Conservation (phyloP, 1,139 yeast species). For the Taphrina betulina region DNA sequence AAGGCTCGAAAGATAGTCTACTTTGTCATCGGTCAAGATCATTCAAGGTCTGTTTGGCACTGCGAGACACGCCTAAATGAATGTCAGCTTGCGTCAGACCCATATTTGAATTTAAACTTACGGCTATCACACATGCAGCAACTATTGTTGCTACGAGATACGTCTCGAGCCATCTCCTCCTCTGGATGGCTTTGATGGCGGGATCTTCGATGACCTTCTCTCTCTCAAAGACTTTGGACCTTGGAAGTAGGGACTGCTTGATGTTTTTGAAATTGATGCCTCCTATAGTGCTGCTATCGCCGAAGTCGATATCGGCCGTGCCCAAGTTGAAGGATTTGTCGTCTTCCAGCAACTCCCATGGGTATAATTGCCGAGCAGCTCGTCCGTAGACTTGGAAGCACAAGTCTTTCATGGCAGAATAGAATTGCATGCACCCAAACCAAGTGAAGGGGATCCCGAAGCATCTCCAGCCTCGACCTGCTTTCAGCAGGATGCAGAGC, state of each 20-base stretch:
- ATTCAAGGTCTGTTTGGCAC: constrained; percentile 30
- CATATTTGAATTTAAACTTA: too few species aligned
- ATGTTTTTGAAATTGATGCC: constrained; percentile 23
- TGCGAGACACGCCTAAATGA: too few species aligned
- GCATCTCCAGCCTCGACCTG: constrained; percentile 31
- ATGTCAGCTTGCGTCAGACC: too few species aligned
- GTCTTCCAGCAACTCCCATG: constrained; percentile 30
- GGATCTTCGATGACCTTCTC: constrained; percentile 33
- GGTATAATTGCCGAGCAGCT: constrained; percentile 29
- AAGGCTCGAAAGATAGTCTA: too few species aligned
- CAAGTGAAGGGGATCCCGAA: constrained; percentile 29
- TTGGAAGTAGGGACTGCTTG: constrained; percentile 19
- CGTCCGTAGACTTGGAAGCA: constrained; percentile 33
- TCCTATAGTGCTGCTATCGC: constrained; percentile 18
- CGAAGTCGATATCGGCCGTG: constrained; percentile 26
- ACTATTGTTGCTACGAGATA: constrained; percentile 29
- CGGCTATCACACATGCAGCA: constrained; percentile 29
- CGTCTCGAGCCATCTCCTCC: constrained; percentile 28
- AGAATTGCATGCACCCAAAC: constrained; percentile 33
- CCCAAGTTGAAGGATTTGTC: constrained; percentile 30
- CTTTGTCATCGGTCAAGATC: too few species aligned
- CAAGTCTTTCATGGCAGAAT: constrained; percentile 25
- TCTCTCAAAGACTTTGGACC: constrained; percentile 29
- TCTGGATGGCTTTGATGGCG: constrained; percentile 22
- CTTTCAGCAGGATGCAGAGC: constrained; percentile 24